Base-by-base conservation (phyloP, 345 rosid species). In the Sonneratia alba region DNA sequence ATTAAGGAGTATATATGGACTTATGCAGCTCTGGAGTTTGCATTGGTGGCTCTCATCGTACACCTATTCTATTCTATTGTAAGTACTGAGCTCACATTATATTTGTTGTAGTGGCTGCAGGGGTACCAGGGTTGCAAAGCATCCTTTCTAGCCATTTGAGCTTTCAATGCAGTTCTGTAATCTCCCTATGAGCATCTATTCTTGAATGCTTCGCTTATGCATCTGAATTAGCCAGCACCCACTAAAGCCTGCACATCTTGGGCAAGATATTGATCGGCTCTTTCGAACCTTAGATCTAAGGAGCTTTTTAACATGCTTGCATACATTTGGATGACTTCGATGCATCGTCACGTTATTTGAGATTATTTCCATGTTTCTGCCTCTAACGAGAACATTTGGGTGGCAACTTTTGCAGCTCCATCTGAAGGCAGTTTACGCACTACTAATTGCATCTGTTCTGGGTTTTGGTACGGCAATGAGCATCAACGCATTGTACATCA, bases 1-100 rank as follows among this genome's bases (percentile, higher is more conserved):
- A 85, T 83, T 75, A 85, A 77, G 83, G 96, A 91, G 82, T 91
- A 87, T 68, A 84, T 88, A 82, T 94, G 98, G 97, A 88, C 96
- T 15, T 91, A 85, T 42, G 97, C 96, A 43, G 96, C 97, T 70
- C 87, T 91, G 9, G 96, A 94, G 79, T 94, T 94, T 75, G 95
- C 88, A 62, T 84, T 88, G 36, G 87, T 94, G 66, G 95, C 93
- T 40, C 67, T 91, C 69, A 66, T 51, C 42, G 81, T 86, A 71
- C 93, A 91, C 77, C 36, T 91, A 38, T 74, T 90, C 37, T 94
- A 88, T 75, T 68, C 71, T 43, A 5, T 82, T 77, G 98, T 94
- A 57, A 88, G 97, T 81, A 47, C 72, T 21, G 36, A 27, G 32
- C 32, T 27, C 32, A 27, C 32, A 27, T 27, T 27, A 27, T 27